Base-by-base conservation (phyloP, 108 stramenopile species). In the Conticribra weissflogii region DNA sequence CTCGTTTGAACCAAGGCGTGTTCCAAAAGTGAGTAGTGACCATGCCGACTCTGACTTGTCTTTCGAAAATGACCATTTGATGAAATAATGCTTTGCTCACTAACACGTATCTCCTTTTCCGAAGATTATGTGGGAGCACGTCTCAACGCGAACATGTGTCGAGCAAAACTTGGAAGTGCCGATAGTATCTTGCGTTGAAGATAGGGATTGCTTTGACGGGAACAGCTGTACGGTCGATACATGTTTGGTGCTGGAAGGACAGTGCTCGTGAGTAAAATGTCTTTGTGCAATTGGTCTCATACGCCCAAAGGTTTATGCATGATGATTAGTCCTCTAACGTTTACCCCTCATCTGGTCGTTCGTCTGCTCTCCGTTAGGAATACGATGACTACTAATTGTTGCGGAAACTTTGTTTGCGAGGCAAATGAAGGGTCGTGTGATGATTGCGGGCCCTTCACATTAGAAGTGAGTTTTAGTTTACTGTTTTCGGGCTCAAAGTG, bases 131-230 rank as follows among this genome's bases (percentile, higher is more conserved):
- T 60, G 34, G 32, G 59, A 60, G 32, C 24, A 23, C 23, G 59
- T 60, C 41, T 60, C 59, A 18, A 24, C 3, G 9, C 18, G 4
- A 45, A 9, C 32, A 2, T 60, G 59, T 41, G 63, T 63, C 28
- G 49, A 50, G 17, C 46, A 47, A 19, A 29, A 63, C 29, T 24
- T 60, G 8, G 24, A 19, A 25, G 28, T 63, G 19, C 2, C 23
- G 14, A 49, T 28, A 17, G 45, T 47, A 16, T 49, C 62, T 17
- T 63, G 62, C 24, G 12, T 18, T 28, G 16, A 2, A n/a, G 62
- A 63, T 33, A 27, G 24, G 16, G 62, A 63, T 29, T 63, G 62
- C 18, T 14, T 47, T 63, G 62, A 63, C 46, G 62, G 62, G 27
- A 48, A 49, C 18, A 49, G 46, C 14, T 49, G 48, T 29, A 49